Conservation (phyloP, 768 basidiomycete genomes). For the Naganishia friedmannii region DNA sequence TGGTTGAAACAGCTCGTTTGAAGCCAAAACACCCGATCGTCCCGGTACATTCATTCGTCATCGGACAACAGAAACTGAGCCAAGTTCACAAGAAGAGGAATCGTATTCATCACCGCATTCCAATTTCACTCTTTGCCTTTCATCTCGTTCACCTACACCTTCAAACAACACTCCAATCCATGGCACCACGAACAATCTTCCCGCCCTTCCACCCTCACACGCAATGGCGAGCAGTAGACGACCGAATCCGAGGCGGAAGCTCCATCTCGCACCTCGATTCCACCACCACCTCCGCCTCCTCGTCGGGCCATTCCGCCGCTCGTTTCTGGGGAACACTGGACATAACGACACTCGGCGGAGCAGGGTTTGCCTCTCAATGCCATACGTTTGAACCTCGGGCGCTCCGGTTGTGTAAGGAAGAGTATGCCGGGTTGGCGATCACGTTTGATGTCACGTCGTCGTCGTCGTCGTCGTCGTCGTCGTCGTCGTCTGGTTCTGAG, state of each 20-base stretch:
- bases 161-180: constrained; percentile 36
- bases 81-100: too few species aligned
- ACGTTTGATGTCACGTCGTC: not conserved
- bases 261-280: constrained; percentile 47
- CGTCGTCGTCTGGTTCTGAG: too few species aligned
- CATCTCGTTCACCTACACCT: not conserved
- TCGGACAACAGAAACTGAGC: not conserved
- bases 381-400: constrained; percentile 40
- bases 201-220: constrained; percentile 46
- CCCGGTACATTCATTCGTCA: not conserved
- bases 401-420: constrained; percentile 1
- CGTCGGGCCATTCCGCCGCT: too few species aligned
- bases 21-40: not conserved
- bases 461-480: too few species aligned
- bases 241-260: constrained; percentile 52
- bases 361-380: constrained; percentile 54
- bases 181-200: constrained; percentile 37
- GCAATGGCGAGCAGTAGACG: constrained; percentile 52
- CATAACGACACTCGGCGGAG: constrained; percentile 52
- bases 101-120: too few species aligned
- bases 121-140: not conserved
- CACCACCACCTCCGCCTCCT: too few species aligned
- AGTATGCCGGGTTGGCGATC: constrained; percentile 22
- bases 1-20: too few species aligned
- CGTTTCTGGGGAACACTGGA: constrained; percentile 51